Evolutionary conservation across 2,329 filamentous ascomycete species (phyloP).

Genomic region (Colletotrichum tofieldiae): DNA sequence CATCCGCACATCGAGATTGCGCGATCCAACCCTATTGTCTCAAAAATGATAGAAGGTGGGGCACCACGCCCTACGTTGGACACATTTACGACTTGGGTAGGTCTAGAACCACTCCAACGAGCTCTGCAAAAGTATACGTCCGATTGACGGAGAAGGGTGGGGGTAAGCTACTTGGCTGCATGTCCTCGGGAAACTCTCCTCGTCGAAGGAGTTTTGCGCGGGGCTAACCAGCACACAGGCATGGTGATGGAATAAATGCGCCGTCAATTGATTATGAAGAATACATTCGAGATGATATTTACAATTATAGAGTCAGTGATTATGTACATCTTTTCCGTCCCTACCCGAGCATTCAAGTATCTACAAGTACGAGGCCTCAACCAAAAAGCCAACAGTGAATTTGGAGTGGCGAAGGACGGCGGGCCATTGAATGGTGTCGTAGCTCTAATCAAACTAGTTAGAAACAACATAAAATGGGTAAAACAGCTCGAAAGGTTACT

Average conservation of each 20-base stretch:
- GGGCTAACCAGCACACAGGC: background rate
- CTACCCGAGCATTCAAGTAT: background rate
- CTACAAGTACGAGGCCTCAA: slow-evolving; percentile 47
- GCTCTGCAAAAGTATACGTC: slow-evolving; percentile 14
- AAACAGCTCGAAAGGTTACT: slow-evolving; percentile 40
- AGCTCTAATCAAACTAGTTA: slow-evolving; percentile 46
- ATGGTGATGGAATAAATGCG: background rate
- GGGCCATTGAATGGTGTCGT: slow-evolving; percentile 55
- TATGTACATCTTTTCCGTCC: background rate
- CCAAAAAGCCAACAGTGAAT: slow-evolving; percentile 55
- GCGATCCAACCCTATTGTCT: slow-evolving; percentile 24
- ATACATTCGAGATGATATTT: background rate
- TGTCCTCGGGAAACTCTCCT: background rate
- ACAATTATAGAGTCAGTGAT: background rate
- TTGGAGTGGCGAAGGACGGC: slow-evolving; percentile 54
- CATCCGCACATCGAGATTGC: slow-evolving; percentile 13
- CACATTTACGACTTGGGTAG: background rate
- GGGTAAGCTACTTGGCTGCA: slow-evolving; percentile 2
- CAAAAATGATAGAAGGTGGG: slow-evolving; percentile 10
- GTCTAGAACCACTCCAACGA: slow-evolving; percentile 4
- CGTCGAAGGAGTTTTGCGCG: slow-evolving; percentile 1
- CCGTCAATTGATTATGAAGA: background rate
- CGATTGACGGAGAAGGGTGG: slow-evolving; percentile 21
- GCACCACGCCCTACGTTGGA: background rate
- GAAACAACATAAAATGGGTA: background rate